A percentile compares a stretch with the other conserved stretches of the same genome.
Conservation (phyloP, 2,329 filamentous ascomycete species). For the Rutstroemia sp. region DNA sequence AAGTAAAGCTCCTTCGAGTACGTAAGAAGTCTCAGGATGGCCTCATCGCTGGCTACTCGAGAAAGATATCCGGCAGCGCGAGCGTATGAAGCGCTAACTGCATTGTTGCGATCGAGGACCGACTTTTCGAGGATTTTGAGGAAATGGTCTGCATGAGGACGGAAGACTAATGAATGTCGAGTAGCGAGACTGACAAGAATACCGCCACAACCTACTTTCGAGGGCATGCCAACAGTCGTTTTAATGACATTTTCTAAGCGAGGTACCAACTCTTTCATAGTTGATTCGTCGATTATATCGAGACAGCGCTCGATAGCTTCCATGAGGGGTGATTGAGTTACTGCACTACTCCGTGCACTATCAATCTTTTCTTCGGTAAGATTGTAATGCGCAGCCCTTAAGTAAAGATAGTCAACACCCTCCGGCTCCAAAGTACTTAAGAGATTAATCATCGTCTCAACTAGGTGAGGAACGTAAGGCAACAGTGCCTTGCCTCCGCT, state of each 20-base stretch:
- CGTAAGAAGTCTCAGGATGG: conserved; percentile 44
- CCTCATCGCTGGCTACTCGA: conserved; percentile 44
- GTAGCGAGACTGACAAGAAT: conserved; percentile 81
- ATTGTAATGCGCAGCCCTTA: conserved; percentile 77
- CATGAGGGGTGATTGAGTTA: conserved; percentile 81
- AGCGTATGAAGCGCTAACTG: conserved; percentile 84
- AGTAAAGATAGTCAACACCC: conserved; percentile 84
- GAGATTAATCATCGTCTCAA: conserved; percentile 73
- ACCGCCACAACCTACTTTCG: conserved; percentile 84
- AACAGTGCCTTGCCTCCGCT: conserved; percentile 73
- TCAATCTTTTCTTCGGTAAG: conserved; percentile 86
- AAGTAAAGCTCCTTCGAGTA: conserved; percentile 68
- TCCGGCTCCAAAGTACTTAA: conserved; percentile 86
- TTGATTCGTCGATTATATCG: conserved; percentile 69
- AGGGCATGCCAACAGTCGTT: conserved; percentile 80
- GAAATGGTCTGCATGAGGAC: conserved; percentile 67
- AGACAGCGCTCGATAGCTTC: conserved; percentile 87
- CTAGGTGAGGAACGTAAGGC: conserved; percentile 73
- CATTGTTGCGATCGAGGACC: conserved; percentile 85
- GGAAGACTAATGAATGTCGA: conserved; percentile 67
- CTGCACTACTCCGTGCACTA: conserved; percentile 71
- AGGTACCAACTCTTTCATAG: conserved; percentile 69
- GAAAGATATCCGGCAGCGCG: conserved; percentile 80
- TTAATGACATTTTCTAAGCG: conserved; percentile 75
- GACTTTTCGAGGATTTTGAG: conserved; percentile 73